Percentiles rank a stretch among this genome's conserved stretches.
Conservation (phyloP, 495 filamentous ascomycete species). For the Penicillium turbatum region DNA sequence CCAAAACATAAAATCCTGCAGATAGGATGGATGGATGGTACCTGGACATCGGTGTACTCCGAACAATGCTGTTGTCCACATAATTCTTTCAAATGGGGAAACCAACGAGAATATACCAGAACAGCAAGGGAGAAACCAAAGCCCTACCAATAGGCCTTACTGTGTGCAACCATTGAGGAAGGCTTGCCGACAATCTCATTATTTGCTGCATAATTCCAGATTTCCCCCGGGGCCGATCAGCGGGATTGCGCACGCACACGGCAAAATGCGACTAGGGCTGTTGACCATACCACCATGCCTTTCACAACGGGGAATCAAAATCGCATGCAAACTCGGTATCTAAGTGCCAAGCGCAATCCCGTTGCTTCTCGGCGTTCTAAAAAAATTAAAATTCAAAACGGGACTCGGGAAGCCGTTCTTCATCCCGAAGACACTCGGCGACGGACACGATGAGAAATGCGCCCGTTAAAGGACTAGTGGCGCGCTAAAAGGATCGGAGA, state of each 20-base stretch:
- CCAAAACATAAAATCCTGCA: background rate
- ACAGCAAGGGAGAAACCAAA: background rate
- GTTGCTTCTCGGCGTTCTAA: background rate
- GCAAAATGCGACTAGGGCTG: background rate
- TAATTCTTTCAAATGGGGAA: too few species aligned
- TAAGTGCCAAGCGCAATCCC: background rate
- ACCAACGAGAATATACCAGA: background rate
- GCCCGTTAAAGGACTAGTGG: background rate
- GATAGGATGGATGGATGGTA: background rate
- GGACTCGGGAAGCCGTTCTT: constrained; percentile 22
- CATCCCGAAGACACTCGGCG: constrained; percentile 11
- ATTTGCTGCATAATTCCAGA: background rate
- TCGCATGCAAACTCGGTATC: background rate
- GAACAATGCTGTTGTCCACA: too few species aligned
- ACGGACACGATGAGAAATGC: background rate
- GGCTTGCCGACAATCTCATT: background rate
- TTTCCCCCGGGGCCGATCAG: background rate
- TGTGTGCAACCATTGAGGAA: background rate
- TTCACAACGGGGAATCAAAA: background rate
- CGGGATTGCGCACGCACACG: constrained; percentile 4
- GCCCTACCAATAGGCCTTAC: background rate
- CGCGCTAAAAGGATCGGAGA: constrained; percentile 1
- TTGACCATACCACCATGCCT: background rate
- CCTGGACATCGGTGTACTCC: background rate
- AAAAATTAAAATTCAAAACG: background rate